Conservation (phyloP, 192 early-diverging fungal species). For the Coemansia sp. region DNA sequence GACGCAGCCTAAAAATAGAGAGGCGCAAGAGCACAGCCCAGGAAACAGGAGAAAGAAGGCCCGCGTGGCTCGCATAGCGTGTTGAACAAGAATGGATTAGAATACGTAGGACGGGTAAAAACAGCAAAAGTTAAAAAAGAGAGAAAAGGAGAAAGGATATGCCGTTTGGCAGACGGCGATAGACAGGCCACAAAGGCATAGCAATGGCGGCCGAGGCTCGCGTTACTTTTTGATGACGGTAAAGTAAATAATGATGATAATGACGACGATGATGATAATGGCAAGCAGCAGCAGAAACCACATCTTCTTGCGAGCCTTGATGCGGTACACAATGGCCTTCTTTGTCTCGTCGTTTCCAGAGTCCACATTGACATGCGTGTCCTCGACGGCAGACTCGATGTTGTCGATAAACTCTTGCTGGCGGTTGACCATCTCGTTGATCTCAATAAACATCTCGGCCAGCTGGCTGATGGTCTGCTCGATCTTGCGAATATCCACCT, state of each 20-base stretch:
- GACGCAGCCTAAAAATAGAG: too few species aligned
- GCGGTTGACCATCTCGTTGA: slow-evolving; percentile 49
- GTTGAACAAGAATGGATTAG: too few species aligned
- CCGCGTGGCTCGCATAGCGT: too few species aligned
- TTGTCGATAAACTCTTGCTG: slow-evolving; percentile 53
- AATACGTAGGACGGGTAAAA: not conserved
- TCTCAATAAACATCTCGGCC: slow-evolving; percentile 46
- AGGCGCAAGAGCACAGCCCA: too few species aligned
- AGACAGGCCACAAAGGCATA: too few species aligned
- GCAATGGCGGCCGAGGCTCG: not conserved
- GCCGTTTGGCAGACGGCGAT: too few species aligned
- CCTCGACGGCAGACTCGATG: slow-evolving; percentile 45
- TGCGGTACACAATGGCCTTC: slow-evolving; percentile 45
- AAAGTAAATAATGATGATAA: slow-evolving; percentile 55
- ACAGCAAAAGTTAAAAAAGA: not conserved
- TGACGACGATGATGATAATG: slow-evolving; percentile 47
- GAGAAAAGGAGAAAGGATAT: too few species aligned
- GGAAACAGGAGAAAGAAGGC: too few species aligned
- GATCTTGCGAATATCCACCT: slow-evolving; percentile 49
- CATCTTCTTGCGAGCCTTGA: slow-evolving; percentile 50
- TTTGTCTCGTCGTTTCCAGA: slow-evolving; percentile 41
- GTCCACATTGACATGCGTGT: slow-evolving; percentile 38
- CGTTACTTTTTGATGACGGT: slow-evolving; percentile 47
- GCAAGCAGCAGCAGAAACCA: slow-evolving; percentile 45
- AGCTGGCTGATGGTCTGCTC: slow-evolving; percentile 46